Evolutionary conservation across 345 rosid species (phyloP).

Genomic region (Cardamine occulta): DNA sequence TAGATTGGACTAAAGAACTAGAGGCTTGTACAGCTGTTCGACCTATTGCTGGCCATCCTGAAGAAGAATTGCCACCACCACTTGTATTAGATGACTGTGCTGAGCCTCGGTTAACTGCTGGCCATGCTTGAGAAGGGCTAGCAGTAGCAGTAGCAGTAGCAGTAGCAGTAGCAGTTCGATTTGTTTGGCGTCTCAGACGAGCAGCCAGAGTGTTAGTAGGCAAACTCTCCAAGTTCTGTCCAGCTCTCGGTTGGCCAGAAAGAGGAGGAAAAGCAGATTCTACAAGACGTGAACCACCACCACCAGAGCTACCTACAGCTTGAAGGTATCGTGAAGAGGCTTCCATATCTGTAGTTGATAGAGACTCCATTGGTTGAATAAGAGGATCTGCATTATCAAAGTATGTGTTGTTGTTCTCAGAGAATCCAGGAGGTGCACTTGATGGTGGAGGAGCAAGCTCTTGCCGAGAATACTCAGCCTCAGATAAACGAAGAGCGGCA

Average conservation of each 20-base stretch:
- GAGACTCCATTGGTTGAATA: constrained; percentile 53
- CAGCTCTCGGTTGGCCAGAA: constrained; percentile 54
- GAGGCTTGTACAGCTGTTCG: constrained; percentile 46
- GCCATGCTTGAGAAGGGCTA: constrained; percentile 67
- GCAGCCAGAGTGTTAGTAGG: constrained; percentile 71
- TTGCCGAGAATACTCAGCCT: constrained; percentile 41
- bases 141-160: constrained; percentile 24
- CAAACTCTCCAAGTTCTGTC: constrained; percentile 51
- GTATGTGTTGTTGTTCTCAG: constrained; percentile 45
- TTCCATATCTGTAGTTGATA: constrained; percentile 35
- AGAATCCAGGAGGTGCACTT: constrained; percentile 47
- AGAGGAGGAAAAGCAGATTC: constrained; percentile 96
- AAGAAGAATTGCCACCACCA: constrained; percentile 44
- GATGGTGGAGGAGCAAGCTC: constrained; percentile 50
- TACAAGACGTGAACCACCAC: constrained; percentile 54
- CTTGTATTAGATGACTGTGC: constrained; percentile 44
- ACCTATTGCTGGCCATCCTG: constrained; percentile 68
- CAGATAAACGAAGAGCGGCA: constrained; percentile 44
- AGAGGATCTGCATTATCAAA: constrained; percentile 57
- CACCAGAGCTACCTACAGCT: constrained; percentile 72
- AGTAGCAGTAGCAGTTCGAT: constrained; percentile 40
- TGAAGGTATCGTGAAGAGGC: constrained; percentile 70
- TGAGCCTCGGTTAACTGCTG: constrained; percentile 49
- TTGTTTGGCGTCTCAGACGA: constrained; percentile 58
- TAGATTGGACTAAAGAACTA: constrained; percentile 42